Base-by-base conservation (phyloP, 2,329 filamentous ascomycete species). In the Harringtonia lauricola region DNA sequence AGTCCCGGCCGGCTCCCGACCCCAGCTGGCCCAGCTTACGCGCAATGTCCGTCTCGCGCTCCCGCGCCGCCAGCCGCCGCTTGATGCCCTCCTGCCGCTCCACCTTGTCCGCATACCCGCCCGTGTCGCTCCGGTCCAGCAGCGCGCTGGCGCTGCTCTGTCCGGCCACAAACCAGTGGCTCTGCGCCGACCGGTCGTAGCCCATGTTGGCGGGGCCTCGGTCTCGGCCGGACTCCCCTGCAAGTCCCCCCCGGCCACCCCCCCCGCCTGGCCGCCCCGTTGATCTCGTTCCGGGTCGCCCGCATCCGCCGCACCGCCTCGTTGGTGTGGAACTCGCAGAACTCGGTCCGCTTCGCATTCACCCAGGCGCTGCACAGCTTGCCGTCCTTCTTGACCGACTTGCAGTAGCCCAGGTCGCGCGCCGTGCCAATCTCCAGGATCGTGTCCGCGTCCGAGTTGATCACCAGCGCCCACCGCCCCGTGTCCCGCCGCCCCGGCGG, bases 291-390 rank as follows among this genome's bases (percentile, higher is more conserved):
- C 30, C 89, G 74, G 1, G 72, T 68, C 12, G 76, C 68, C 26
- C 70, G 67, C 43, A 57, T 78, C 57, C 86, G 89, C 43, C 80
- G 75, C 3, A 96, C 66, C 22, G 86, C 82, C 22, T 86, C 68
- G 53, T 94, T 88, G 52, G 94, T 79, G 61, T 98, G 92, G 53
- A 83, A 98, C 51, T 95, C 88, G 64, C 92, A 98, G 58, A 84
- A 86, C 54, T 94, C 81, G 0, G 89, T 95, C 54, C 88, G 86
- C 42, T 87, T 79, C 51, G 76, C 79, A 60, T 98, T 90, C 47
- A 98, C 72, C 92, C 92, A 98, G 24, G 76, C 67, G 29, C 75
- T 79, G 61, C 92, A 98, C 38, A 74, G 66, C 45, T 84, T 74
- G 33, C 92, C 90, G 57, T 95, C 87, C 56, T 85, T 90, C 59